A percentile compares a stretch with the other conserved stretches of the same genome.
Conservation (phyloP, 192 early-diverging fungal genomes). For the Coemansia sp. region DNA sequence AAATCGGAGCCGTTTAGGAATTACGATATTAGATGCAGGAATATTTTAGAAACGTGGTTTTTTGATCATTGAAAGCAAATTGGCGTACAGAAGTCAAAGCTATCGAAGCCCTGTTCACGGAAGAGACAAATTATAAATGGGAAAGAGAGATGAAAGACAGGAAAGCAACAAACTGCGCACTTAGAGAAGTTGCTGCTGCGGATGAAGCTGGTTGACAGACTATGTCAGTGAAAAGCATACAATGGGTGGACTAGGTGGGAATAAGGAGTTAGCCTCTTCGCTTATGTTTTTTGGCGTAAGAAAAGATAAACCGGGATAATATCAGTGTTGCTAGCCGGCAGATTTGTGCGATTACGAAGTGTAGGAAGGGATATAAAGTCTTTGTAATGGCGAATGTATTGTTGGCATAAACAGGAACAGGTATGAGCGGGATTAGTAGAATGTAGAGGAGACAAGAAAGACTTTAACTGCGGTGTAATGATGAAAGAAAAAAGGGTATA, state of each 20-base stretch:
- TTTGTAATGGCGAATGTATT: background rate
- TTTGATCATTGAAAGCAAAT: background rate
- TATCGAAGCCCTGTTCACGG: background rate
- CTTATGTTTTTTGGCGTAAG: constrained; percentile 1
- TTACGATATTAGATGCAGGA: background rate
- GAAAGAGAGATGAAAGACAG: background rate
- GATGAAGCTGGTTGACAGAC: background rate
- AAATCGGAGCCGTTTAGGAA: background rate
- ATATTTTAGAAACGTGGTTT: background rate
- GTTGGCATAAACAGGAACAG: background rate
- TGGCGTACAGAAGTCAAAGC: background rate
- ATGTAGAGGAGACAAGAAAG: background rate
- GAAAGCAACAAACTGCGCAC: background rate
- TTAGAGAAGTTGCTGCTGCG: background rate
- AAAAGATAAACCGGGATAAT: background rate
- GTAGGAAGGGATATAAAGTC: background rate
- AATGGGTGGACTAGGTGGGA: background rate
- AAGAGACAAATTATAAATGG: too few relatives aligned
- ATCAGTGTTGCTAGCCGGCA: background rate
- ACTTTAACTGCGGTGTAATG: background rate
- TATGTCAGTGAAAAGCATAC: background rate
- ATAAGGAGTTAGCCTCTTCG: background rate
- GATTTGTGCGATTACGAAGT: background rate
- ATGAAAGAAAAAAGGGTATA: constrained; percentile 6
- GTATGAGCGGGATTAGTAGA: background rate